phyloP scores from a whole-genome alignment of 2,329 filamentous ascomycete genomes.

The Rhytidhysteron rufulum region DNA sequence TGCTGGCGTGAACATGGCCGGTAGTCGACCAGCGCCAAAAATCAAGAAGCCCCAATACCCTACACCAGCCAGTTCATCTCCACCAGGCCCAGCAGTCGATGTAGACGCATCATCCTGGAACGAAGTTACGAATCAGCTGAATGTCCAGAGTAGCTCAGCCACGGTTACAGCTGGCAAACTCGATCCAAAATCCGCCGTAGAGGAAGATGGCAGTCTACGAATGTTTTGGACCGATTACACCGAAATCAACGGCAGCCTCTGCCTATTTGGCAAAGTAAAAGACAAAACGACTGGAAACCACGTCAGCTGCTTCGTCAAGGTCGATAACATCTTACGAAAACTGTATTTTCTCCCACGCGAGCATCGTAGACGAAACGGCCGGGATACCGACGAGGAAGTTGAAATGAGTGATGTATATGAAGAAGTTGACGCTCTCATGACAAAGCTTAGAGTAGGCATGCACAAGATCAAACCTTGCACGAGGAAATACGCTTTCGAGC shows the following conservation, averaged over 20 bases:
- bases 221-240: constrained; percentile 98
- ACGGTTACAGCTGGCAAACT: constrained; percentile 72
- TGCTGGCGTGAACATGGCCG: constrained; percentile 78
- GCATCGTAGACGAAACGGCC: constrained; percentile 54
- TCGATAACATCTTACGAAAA: constrained; percentile 91
- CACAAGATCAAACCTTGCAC: constrained; percentile 91
- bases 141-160: constrained; percentile 72
- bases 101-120: constrained; percentile 88
- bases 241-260: constrained; percentile 85
- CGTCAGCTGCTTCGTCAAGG: constrained; percentile 91
- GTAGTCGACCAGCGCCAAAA: constrained; percentile 73
- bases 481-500: constrained; percentile 93
- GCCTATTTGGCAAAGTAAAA: constrained; percentile 92
- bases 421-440: constrained; percentile 87
- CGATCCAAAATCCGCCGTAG: constrained; percentile 78
- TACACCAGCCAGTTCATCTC: constrained; percentile 73
- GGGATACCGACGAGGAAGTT: constrained; percentile 71
- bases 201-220: constrained; percentile 83
- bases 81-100: constrained; percentile 54
- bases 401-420: constrained; percentile 85
- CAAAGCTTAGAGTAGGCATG: constrained; percentile 76
- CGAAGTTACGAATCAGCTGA: constrained; percentile 77
- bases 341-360: constrained; percentile 88
- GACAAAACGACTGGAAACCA: constrained; percentile 77
- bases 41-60: constrained; percentile 63